Evolutionary conservation across 2,329 filamentous ascomycete species (phyloP).

Genomic region (Metarhizium anisopliae): DNA sequence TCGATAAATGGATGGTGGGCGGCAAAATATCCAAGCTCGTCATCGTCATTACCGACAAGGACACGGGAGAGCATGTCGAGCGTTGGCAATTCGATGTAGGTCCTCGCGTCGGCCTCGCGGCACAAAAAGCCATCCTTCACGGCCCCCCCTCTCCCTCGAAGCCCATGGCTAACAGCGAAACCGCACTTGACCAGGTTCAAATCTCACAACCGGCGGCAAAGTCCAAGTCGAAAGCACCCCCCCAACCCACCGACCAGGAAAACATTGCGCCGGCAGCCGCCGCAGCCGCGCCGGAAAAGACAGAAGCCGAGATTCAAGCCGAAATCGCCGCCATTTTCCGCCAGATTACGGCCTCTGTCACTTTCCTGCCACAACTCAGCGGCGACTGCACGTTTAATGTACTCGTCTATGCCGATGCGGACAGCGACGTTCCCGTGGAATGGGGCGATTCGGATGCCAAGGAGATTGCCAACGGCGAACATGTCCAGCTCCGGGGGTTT

Average conservation of each 20-base stretch:
- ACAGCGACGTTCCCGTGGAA: constrained; percentile 92
- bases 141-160: no score
- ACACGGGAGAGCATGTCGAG: constrained; percentile 92
- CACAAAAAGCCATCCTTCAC: no score
- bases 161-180: not conserved
- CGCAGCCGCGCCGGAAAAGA: constrained; percentile 57
- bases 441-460: constrained; percentile 98
- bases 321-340: constrained; percentile 96
- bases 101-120: not conserved
- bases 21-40: constrained; percentile 97
- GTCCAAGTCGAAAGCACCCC: constrained; percentile 30
- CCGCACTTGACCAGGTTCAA: constrained; percentile 13
- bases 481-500: constrained; percentile 91
- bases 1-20: constrained; percentile 95
- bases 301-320: constrained; percentile 85
- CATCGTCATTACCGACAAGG: constrained; percentile 93
- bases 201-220: constrained; percentile 15
- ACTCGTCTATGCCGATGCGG: constrained; percentile 91
- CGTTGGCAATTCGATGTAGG: constrained; percentile 94
- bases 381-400: constrained; percentile 99
- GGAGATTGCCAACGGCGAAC: constrained; percentile 89
- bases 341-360: constrained; percentile 95
- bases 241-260: constrained; percentile 55
- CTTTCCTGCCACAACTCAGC: constrained; percentile 80
- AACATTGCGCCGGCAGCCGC: constrained; percentile 40